Percentiles rank a stretch among this genome's conserved stretches.
Evolutionary conservation across 331 rosid genomes (phyloP).

Genomic region (Acacia pycnantha): DNA sequence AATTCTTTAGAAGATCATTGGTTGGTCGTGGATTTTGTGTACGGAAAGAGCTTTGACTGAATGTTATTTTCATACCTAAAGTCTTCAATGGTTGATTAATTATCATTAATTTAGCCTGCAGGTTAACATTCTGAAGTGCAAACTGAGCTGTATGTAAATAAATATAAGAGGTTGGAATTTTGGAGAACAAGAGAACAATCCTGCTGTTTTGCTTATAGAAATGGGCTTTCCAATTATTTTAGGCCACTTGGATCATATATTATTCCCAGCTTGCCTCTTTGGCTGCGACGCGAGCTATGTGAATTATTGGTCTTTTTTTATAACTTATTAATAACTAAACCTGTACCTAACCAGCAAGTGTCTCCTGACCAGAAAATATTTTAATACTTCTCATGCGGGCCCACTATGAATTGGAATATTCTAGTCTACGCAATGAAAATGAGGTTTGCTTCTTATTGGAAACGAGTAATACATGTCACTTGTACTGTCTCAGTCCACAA

Average conservation of each 20-base stretch:
- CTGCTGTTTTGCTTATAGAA: neutral
- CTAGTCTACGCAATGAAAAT: neutral
- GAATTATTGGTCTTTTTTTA: neutral
- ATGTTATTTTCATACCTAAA: neutral
- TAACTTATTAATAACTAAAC: neutral
- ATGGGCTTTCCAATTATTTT: neutral
- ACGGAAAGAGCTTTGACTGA: slow-evolving; percentile 1
- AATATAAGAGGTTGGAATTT: neutral
- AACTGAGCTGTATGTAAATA: neutral
- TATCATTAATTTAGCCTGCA: neutral
- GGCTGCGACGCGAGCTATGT: slow-evolving; percentile 4
- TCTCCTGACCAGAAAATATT: neutral
- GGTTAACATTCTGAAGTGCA: neutral
- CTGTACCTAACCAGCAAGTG: neutral
- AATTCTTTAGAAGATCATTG: neutral
- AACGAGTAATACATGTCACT: too few species aligned
- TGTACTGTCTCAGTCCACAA: too few species aligned
- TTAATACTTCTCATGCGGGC: neutral
- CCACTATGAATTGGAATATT: neutral
- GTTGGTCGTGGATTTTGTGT: neutral
- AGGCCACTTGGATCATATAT: slow-evolving; percentile 5
- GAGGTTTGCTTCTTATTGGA: neutral
- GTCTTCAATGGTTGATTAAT: neutral
- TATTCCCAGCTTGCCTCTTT: neutral
- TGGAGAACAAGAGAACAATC: neutral